These are phyloP conservation scores for Paracamarosporium sp. DNA, from an alignment of 2,329 filamentous ascomycete genomes.

Conservation along the genomic window DNA sequence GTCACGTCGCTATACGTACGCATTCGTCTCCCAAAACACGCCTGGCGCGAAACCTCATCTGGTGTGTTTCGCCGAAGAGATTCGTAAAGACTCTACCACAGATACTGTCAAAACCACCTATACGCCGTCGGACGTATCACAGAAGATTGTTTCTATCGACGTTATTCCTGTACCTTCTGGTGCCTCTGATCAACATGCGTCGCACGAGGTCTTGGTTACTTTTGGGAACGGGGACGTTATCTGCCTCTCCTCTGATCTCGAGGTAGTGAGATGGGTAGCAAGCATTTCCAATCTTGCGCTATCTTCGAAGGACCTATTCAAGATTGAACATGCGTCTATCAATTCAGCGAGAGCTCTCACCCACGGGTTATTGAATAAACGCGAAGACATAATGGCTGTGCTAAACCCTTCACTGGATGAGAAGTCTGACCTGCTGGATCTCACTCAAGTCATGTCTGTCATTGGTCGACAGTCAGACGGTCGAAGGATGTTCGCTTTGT, in stretches of 20 bases:
- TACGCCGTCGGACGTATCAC: slow-evolving; percentile 30
- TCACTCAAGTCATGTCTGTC: slow-evolving; percentile 43
- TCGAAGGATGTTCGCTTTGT: slow-evolving; percentile 29
- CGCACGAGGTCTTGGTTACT: slow-evolving; percentile 62
- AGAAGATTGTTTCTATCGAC: slow-evolving; percentile 37
- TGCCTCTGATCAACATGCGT: slow-evolving; percentile 19
- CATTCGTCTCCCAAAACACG: slow-evolving; percentile 55
- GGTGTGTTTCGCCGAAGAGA: slow-evolving; percentile 62
- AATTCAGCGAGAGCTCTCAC: slow-evolving; percentile 48
- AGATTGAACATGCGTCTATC: slow-evolving; percentile 42
- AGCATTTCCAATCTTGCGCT: slow-evolving; percentile 23
- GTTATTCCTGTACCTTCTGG: slow-evolving; percentile 33
- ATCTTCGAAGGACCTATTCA: slow-evolving; percentile 22
- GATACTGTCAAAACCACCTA: slow-evolving; percentile 43
- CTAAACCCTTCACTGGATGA: slow-evolving; percentile 39
- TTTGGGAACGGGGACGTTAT: slow-evolving; percentile 67
- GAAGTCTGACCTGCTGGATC: slow-evolving; percentile 39
- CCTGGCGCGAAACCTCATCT: slow-evolving; percentile 58
- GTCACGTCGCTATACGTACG: slow-evolving; percentile 64
- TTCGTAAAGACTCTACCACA: slow-evolving; percentile 37
- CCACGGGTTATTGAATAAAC: slow-evolving; percentile 52
- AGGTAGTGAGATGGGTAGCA: slow-evolving; percentile 39
- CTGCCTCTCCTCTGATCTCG: slow-evolving; percentile 65
- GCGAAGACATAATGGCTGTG: slow-evolving; percentile 52
- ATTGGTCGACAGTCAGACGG: slow-evolving; percentile 29